A percentile compares a stretch with the other conserved stretches of the same genome.
These are phyloP conservation scores for Herpotrichia juniperi DNA, from an alignment of 2,329 filamentous ascomycete species.

Conservation along the genomic window DNA sequence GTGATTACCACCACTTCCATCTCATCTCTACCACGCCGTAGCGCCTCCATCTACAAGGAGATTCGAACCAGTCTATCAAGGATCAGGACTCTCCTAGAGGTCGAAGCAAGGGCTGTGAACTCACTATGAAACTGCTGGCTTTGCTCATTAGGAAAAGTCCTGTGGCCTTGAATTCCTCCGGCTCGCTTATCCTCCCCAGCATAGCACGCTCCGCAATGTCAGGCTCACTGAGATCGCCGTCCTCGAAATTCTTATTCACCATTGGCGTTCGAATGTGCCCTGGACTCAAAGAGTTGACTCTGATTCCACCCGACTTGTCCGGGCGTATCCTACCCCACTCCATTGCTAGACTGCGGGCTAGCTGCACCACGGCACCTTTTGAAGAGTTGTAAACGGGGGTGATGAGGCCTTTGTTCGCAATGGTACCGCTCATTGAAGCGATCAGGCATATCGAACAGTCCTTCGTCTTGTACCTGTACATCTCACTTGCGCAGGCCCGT, in stretches of 20 bases:
- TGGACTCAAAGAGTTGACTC: constrained; percentile 79
- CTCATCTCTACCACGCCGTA: constrained; percentile 35
- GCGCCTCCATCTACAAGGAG: constrained; percentile 42
- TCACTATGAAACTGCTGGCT: constrained; percentile 45
- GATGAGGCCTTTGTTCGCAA: constrained; percentile 66
- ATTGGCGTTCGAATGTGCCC: constrained; percentile 82
- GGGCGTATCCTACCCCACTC: constrained; percentile 62
- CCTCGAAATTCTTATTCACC: constrained; percentile 77
- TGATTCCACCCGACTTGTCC: constrained; percentile 67
- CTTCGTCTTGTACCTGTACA: constrained; percentile 62
- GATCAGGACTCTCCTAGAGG: constrained; percentile 8
- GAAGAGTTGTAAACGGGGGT: constrained; percentile 75
- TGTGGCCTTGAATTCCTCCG: constrained; percentile 43
- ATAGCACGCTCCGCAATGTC: constrained; percentile 85
- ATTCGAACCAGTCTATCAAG: constrained; percentile 34
- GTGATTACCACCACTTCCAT: neutral
- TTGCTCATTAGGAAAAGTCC: constrained; percentile 42
- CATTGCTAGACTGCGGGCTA: constrained; percentile 70
- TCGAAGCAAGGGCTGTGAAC: neutral
- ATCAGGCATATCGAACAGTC: constrained; percentile 64
- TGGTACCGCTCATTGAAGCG: constrained; percentile 65
- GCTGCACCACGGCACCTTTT: constrained; percentile 75
- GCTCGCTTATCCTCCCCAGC: constrained; percentile 58
- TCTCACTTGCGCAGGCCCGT: constrained; percentile 64
- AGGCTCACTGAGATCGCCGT: constrained; percentile 65